phyloP scores from a whole-genome alignment of 139 green algal species.

The Coelastrella sp. region DNA sequence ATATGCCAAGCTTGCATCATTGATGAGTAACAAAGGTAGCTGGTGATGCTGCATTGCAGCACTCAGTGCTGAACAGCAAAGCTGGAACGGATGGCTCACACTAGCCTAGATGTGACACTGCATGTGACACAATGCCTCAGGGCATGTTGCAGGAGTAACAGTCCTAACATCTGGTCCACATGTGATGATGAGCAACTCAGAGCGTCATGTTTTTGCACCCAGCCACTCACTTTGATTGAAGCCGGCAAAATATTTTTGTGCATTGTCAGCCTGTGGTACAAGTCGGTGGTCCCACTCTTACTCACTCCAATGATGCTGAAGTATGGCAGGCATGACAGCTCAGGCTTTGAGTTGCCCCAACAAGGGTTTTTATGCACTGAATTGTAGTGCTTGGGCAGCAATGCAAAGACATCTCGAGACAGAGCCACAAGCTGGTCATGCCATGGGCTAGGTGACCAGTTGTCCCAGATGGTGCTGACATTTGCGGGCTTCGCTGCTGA shows the following conservation, averaged over 20 bases:
- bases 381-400: slow-evolving; percentile 56
- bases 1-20: too few species aligned
- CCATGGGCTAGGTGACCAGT: slow-evolving; percentile 27
- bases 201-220: not conserved
- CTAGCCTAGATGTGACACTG: too few species aligned
- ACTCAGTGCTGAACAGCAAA: too few species aligned
- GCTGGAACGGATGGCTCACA: too few species aligned
- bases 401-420: slow-evolving; percentile 59
- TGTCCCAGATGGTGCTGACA: slow-evolving; percentile 35
- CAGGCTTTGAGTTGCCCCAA: slow-evolving; percentile 45
- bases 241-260: slow-evolving; percentile 63
- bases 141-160: too few species aligned
- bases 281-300: slow-evolving; percentile 76
- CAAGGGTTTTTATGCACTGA: slow-evolving; percentile 65
- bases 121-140: too few species aligned
- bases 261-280: slow-evolving; percentile 69
- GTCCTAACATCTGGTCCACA: not conserved
- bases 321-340: slow-evolving; percentile 68
- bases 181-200: not conserved
- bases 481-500: not conserved
- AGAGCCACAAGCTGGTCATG: not conserved
- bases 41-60: too few species aligned
- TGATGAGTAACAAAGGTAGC: too few species aligned
- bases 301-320: slow-evolving; percentile 71
- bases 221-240: slow-evolving; percentile 61